Base-by-base conservation (phyloP, 805 yeast genomes). In the Brettanomyces anomalus region DNA sequence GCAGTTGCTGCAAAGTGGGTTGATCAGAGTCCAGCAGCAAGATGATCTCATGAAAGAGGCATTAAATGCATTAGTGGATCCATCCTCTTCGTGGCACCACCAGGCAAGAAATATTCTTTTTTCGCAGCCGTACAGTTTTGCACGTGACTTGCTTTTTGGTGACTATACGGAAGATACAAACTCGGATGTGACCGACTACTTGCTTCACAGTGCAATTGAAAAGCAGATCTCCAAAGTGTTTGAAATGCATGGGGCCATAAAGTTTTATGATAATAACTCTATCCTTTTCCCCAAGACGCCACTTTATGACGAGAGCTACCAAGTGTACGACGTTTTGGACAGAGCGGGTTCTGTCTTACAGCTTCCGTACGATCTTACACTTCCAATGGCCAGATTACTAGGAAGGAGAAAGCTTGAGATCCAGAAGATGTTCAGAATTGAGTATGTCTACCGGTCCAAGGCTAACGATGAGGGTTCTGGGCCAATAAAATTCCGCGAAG, bases 61-160 rank as follows among this genome's bases (percentile, higher is more conserved):
- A 0, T 67, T 93, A 49, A 78, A 80, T 49, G 85, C 88, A 24
- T 63, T 93, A 45, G 83, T 95, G 0, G 89, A 88, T 58, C 90
- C 96, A 0, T 79, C 93, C 0, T 85, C 96, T 0, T 89, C 95
- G 1, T 88, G 96, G 94, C 93, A 89, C 50, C 85, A 80, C 49
- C 95, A 88, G 58, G 96, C 93, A 0, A 74, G 96, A 55, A 84
- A 82, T 42, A 83, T 93, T 0, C 64, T 93, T 31, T 93, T 93
- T 60, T 71, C 84, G 14, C 94, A 86, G 52, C 88, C 96, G 0
- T 82, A 87, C 53, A 81, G 81, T 60, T 70, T 85, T 46, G 95
- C 95, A 0, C 79, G 81, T 49, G 96, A 87, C 58, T 74, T 87
- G 13, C 67, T 93, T 46, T 93, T 84, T 60, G 97, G 89, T 45